Evolutionary conservation across 306 rosid species (phyloP), one percentile per base, ranked within the genome.

Genomic region (Trifolium repens): DNA sequence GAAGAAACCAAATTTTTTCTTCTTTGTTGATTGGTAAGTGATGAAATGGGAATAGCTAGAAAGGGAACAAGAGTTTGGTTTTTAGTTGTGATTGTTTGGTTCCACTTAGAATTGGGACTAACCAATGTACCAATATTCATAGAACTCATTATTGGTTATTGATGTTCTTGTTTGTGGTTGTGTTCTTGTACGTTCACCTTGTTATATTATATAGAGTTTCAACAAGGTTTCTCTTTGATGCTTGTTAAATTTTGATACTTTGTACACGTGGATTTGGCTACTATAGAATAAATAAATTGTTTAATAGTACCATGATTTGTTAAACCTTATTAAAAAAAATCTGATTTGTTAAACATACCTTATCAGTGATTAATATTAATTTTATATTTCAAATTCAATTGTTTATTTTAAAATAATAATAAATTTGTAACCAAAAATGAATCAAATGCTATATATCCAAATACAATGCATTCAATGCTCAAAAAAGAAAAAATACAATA

Each of bases 111-210:
- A 64, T 49, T 70, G 60, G 83, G 79, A 62, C 46, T 57, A 39
- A 55, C 52, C 81, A 88, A 78, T 73, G 90, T 5, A 55, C 79
- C 84, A 13, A 85, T 34, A 78, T 66, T 83, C 70, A 75, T 71
- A 43, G 81, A 79, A 59, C 84, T 83, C 96, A 87, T 87, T 24
- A 22, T 78, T 54, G 16, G 27, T 35, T 64, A 1, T 24, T 16
- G 37, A 62, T 60, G 1, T 44, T 67, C 5, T 64, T 26, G 32
- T 39, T 39, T 66, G 11, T 30, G 58, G 14, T 1, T 40, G 4
- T 16, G 47, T 5, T 19, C 7, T 47, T 10, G 9, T 5, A 16
- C 5, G 0, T 9, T 9, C 30, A 54, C 17, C 15, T 39, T 16
- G 49, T 37, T 43, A 9, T 26, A 8, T 79, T 72, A 72, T 72